Evolutionary conservation across 345 rosid genomes (phyloP).

Genomic region (Passiflora organensis): DNA sequence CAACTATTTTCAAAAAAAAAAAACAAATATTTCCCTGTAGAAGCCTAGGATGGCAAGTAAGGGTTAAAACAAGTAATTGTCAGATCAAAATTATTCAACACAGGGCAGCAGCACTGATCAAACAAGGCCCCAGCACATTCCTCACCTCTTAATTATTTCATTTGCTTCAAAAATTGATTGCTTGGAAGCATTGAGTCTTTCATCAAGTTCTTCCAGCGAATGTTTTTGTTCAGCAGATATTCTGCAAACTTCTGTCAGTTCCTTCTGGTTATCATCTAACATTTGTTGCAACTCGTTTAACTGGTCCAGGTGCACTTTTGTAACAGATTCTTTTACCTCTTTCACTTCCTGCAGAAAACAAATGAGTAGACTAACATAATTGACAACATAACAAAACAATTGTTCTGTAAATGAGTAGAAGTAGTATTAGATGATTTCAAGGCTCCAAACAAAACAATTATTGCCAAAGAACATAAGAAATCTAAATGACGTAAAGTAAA

Average conservation of each 20-base stretch:
- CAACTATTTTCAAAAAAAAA: not conserved
- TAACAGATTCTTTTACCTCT: conserved; percentile 54
- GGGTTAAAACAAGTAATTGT: too few species aligned
- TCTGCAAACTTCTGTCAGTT: conserved; percentile 51
- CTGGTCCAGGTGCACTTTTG: conserved; percentile 46
- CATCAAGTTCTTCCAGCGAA: conserved; percentile 67
- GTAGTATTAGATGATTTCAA: too few species aligned
- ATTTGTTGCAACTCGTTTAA: conserved; percentile 42
- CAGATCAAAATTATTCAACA: too few species aligned
- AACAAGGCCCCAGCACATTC: too few species aligned
- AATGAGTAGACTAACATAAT: not conserved
- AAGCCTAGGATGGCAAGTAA: too few species aligned
- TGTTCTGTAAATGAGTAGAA: not conserved
- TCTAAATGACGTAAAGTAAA: too few species aligned
- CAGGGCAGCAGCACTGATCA: too few species aligned
- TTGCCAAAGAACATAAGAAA: too few species aligned
- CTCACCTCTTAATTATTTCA: conserved; percentile 72
- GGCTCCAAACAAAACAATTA: too few species aligned
- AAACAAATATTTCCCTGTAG: not conserved
- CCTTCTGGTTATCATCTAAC: conserved; percentile 53
- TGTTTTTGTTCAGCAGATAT: conserved; percentile 72
- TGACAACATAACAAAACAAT: conserved; percentile 2
- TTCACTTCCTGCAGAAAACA: conserved; percentile 56
- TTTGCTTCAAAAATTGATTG: conserved; percentile 87
- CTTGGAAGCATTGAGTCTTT: conserved; percentile 67